A percentile compares a stretch with the other conserved stretches of the same genome.
Evolutionary conservation across 1,139 yeast species (phyloP).

Genomic region (Pichia sp.): DNA sequence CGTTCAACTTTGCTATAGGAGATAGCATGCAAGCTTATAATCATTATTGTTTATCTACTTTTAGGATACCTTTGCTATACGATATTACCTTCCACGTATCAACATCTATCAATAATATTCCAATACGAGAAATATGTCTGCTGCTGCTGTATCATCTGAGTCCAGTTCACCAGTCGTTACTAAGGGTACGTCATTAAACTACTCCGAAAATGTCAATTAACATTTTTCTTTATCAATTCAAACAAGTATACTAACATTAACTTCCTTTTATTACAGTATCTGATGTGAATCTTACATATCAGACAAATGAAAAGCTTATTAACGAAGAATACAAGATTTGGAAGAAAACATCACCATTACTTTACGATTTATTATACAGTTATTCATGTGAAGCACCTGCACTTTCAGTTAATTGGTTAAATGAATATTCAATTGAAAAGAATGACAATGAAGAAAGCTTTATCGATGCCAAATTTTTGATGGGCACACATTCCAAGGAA

Average conservation of each 20-base stretch:
- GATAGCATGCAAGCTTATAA: too few relatives aligned
- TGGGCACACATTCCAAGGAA: constrained; percentile 49
- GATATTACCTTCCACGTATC: too few relatives aligned
- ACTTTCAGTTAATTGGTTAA: constrained; percentile 49
- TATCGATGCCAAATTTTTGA: constrained; percentile 42
- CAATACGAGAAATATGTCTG: neutral
- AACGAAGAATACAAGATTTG: constrained; percentile 85
- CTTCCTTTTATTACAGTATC: constrained; percentile 3
- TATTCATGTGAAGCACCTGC: constrained; percentile 65
- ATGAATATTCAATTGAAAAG: constrained; percentile 37
- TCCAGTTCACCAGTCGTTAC: neutral
- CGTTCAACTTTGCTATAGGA: too few relatives aligned
- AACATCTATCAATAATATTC: too few relatives aligned
- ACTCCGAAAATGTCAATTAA: too few relatives aligned
- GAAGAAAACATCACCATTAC: constrained; percentile 92
- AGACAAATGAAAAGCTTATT: constrained; percentile 47
- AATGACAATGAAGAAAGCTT: constrained; percentile 33
- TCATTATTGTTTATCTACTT: too few relatives aligned
- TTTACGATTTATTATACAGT: constrained; percentile 77
- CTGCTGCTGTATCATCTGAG: neutral
- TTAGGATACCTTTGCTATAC: too few relatives aligned
- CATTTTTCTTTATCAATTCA: too few relatives aligned
- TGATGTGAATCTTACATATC: constrained; percentile 39
- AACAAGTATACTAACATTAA: constrained; percentile 7
- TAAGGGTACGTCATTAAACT: neutral